Conservation (phyloP, 805 yeast genomes). For the Sporopachydermia lactativora region DNA sequence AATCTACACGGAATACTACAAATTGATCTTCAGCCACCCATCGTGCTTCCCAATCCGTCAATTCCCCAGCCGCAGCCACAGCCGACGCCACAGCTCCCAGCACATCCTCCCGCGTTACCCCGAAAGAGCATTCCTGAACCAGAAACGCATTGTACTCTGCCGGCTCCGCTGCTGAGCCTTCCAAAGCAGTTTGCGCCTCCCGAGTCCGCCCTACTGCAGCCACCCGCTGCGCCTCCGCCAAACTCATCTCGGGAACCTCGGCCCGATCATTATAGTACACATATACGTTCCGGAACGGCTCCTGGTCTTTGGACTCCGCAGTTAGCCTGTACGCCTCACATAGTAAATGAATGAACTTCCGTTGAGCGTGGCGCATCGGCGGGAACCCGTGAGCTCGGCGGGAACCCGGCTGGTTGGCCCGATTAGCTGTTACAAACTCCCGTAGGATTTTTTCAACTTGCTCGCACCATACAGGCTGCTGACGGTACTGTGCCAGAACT, state of each 20-base stretch:
- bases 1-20: background rate
- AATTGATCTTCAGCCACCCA: background rate
- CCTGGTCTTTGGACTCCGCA: slow-evolving; percentile 68
- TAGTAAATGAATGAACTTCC: slow-evolving; percentile 57
- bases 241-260: slow-evolving; percentile 27
- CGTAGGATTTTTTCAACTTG: slow-evolving; percentile 42
- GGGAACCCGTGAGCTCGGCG: slow-evolving; percentile 43
- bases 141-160: background rate
- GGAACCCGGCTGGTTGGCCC: slow-evolving; percentile 12
- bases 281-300: slow-evolving; percentile 63
- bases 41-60: no score
- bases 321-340: slow-evolving; percentile 44
- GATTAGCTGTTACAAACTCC: slow-evolving; percentile 30
- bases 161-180: background rate
- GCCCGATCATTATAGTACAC: slow-evolving; percentile 26
- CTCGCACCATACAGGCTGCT: slow-evolving; percentile 56
- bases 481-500: slow-evolving; percentile 31
- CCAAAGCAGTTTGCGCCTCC: background rate
- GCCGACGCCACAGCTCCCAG: no score
- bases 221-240: slow-evolving; percentile 29
- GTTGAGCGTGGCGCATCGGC: slow-evolving; percentile 57
- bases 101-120: background rate
- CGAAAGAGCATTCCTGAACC: background rate
- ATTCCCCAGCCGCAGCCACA: no score
- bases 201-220: background rate